Conservation (phyloP, 495 filamentous ascomycete genomes). For the Neurospora terricola region DNA sequence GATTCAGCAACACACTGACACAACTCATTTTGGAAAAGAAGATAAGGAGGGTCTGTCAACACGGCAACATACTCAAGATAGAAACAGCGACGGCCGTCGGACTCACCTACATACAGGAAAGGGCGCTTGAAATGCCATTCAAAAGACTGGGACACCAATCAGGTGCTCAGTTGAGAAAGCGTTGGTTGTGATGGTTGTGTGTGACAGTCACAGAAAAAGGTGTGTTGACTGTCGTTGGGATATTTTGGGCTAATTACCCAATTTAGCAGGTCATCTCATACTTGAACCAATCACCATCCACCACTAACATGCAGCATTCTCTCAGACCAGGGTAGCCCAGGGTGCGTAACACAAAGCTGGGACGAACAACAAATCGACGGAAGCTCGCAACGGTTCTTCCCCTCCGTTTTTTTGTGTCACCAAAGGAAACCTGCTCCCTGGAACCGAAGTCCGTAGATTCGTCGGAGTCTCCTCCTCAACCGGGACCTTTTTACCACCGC, state of each 20-base stretch:
- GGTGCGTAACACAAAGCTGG: neutral
- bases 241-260: neutral
- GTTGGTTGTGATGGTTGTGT: neutral
- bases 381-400: neutral
- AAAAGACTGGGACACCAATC: neutral
- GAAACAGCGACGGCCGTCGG: neutral
- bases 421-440: neutral
- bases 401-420: neutral
- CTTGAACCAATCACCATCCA: neutral
- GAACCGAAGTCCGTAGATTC: neutral
- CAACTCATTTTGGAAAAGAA: neutral
- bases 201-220: neutral
- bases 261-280: neutral
- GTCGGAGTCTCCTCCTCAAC: neutral
- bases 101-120: neutral
- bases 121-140: neutral
- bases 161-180: neutral
- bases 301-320: neutral
- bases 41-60: neutral
- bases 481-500: neutral
- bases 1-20: neutral
- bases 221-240: neutral
- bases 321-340: neutral
- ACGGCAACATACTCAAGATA: neutral
- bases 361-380: neutral